Evolutionary conservation across 2,329 filamentous ascomycete species (phyloP), one percentile per base, ranked within the genome.

Genomic region (Pseudogymnoascus sp.): DNA sequence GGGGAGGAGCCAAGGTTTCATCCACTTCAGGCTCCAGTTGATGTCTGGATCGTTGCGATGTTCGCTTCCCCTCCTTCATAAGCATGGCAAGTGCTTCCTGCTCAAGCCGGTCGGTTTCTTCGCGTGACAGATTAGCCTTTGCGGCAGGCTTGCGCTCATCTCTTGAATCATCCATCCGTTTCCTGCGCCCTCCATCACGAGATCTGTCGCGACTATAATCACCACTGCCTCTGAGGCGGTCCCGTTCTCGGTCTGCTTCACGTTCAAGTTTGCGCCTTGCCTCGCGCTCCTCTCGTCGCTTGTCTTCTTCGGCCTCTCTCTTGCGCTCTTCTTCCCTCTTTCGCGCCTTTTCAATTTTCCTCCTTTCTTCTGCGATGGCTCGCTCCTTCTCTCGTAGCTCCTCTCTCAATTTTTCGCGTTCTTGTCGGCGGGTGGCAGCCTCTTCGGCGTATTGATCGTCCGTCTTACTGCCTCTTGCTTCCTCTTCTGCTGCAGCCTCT

Each of bases 391-490:
- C 79, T 61, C 82, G 79, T 16, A 87, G 76, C 68, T 87, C 84
- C 56, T 86, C 82, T 62, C 86, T 81, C 8, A 86, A 78, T 36
- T 81, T 81, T 66, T 87, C 84, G 10, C 89, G 83, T 62, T 86
- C 83, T 7, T 81, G 79, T 36, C 83, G 79, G 60, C 86, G 84
- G 5, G 77, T 78, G 8, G 84, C 81, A 1, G 87, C 87, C 64
- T 91, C 89, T 56, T 81, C 81, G 1, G 84, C 86, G 73, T 92
- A 93, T 59, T 89, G 86, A 63, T 87, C 84, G 68, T 93, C 89
- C 1, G 86, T 89, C 74, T 90, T 92, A 59, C 83, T 79, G 16
- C 90, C 90, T 62, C 83, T 84, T 8, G 77, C 67, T 44, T 84
- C 78, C 72, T 93, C 90, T 18, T 84, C 82, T 28, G 81, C 81